Evolutionary conservation across 345 rosid genomes (phyloP), one percentile per base, ranked within the genome.

Genomic region (Fremontodendron californicum): DNA sequence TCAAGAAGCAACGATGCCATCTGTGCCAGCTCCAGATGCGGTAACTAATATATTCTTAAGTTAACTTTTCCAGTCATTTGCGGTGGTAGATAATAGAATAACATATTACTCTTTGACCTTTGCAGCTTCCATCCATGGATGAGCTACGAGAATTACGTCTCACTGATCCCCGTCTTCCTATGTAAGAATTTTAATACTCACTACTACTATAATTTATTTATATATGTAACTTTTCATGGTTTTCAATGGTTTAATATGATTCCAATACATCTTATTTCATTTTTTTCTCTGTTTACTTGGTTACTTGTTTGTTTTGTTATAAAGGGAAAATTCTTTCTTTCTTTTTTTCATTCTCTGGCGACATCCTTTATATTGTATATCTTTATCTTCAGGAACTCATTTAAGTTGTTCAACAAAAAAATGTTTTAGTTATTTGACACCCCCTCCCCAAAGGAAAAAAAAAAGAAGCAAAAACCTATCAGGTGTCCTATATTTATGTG

Each of bases 111-210:
- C 69, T 63, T 67, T 80, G 40, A 57, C 79, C 73, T 77, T 84
- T 87, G 84, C 92, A 96, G 99, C 98, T 96, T 84, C 82, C 87
- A 49, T 87, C 97, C 43, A 51, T 93, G 85, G 99, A 96, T 82
- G 93, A 91, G 81, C 78, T 92, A 75, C 94, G 93, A 5, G 94
- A 92, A 58, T 89, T 83, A 76, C 97, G 95, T 76, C 86, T 91
- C 67, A 91, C 89, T 78, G 98, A 96, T 83, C 98, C 97, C 80
- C 87, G 83, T 64, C 88, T 96, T 74, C 97, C 99, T 63, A 91
- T 91, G 99, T 95, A 81, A 73, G 85, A 57, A 29, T 45, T 18
- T 49, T 33, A 33, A 23, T 35, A 72, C 15, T 35, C 39, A n/a
- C 61, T 45, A 10, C 37, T 63, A 16, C 23, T 21, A 43, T 3